Conservation (phyloP, 495 filamentous ascomycete genomes). For the Neurospora cerealis region DNA sequence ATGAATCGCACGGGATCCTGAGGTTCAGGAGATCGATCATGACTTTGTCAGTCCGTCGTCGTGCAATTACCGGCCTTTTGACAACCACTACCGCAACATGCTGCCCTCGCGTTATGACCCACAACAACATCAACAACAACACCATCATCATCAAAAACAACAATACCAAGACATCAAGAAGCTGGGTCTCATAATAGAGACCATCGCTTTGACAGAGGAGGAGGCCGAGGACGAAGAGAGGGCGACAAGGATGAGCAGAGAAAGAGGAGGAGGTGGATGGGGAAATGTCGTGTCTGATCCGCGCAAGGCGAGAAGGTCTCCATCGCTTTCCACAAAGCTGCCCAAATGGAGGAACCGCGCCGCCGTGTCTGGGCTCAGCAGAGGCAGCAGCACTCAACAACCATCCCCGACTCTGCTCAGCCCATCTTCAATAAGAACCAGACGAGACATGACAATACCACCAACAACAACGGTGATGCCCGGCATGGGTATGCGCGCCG, state of each 20-base stretch:
- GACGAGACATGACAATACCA: background rate
- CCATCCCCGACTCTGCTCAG: background rate
- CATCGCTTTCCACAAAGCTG: background rate
- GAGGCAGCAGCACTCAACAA: background rate
- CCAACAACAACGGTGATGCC: background rate
- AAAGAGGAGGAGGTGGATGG: background rate
- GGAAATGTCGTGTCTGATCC: background rate
- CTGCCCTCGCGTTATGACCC: background rate
- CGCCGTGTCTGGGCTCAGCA: background rate
- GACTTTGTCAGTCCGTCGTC: background rate
- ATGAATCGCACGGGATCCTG: background rate
- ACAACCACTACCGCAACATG: background rate
- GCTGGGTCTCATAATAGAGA: background rate
- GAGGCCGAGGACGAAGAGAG: background rate
- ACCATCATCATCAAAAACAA: background rate
- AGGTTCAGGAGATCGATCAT: background rate
- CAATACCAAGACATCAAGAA: background rate
- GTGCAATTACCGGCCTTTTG: background rate
- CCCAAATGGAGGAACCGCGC: background rate
- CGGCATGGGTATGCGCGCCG: background rate
- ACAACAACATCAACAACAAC: background rate
- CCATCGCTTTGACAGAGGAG: background rate
- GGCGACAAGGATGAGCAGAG: background rate
- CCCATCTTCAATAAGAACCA: background rate
- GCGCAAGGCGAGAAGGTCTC: background rate